phyloP scores from a whole-genome alignment of 495 filamentous ascomycete genomes.

The Penicillium bialowiezense region DNA sequence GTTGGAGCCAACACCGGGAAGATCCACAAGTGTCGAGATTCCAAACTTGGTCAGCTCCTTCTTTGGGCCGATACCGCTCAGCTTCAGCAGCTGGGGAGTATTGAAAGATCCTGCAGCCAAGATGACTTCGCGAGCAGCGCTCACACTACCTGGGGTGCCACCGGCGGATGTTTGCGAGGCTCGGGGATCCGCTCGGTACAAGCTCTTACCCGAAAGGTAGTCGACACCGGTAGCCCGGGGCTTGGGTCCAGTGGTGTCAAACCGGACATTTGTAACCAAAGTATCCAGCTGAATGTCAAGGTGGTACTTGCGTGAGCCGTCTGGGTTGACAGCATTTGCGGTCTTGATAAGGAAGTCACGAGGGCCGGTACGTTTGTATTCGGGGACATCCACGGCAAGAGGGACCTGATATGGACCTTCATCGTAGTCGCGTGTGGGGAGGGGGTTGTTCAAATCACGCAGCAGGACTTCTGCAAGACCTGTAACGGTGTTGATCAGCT shows the following conservation, averaged over 20 bases:
- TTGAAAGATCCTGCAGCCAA: conserved; percentile 61
- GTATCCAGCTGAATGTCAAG: conserved; percentile 58
- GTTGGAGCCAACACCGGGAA: conserved; percentile 64
- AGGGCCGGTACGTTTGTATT: conserved; percentile 47
- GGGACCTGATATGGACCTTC: conserved; percentile 50
- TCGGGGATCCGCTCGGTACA: conserved; percentile 59
- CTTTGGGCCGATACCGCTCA: conserved; percentile 60
- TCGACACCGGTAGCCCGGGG: conserved; percentile 63
- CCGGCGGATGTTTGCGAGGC: conserved; percentile 13
- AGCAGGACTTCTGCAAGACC: conserved; percentile 42
- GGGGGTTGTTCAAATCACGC: conserved; percentile 51
- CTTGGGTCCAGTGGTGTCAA: conserved; percentile 40
- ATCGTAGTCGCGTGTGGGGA: conserved; percentile 30
- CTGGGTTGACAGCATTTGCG: conserved; percentile 44
- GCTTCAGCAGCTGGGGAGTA: conserved; percentile 63
- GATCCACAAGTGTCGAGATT: conserved; percentile 52
- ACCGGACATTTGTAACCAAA: conserved; percentile 58
- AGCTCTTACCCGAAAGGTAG: conserved; percentile 53
- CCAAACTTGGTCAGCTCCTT: conserved; percentile 43
- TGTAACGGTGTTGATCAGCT: conserved; percentile 35
- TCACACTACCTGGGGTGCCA: conserved; percentile 44
- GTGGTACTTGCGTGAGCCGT: conserved; percentile 55
- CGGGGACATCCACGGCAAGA: conserved; percentile 39
- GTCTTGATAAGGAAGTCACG: conserved; percentile 53
- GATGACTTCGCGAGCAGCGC: conserved; percentile 59